These are phyloP conservation scores for Globisporangium barbulae DNA, from an alignment of 352 stramenopile genomes.

Conservation along the genomic window DNA sequence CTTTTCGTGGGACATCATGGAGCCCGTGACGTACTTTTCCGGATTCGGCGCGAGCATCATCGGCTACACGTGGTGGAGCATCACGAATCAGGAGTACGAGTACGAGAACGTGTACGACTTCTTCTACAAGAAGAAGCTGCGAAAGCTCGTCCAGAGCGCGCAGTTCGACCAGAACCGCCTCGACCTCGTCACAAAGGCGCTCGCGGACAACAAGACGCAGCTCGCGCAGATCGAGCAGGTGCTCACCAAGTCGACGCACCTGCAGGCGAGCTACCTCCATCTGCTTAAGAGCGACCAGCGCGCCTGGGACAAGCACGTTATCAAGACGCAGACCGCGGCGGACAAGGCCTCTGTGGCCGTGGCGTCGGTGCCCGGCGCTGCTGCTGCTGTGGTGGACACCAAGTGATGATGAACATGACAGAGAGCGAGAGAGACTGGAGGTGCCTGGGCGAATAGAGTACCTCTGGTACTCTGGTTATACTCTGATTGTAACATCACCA, in stretches of 20 bases:
- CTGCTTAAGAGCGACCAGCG: slow-evolving; percentile 31
- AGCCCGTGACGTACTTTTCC: slow-evolving; percentile 88
- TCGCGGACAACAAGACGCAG: slow-evolving; percentile 33
- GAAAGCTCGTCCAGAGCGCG: slow-evolving; percentile 48
- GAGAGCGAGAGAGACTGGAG: neutral
- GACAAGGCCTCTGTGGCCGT: neutral
- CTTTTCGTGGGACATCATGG: slow-evolving; percentile 90
- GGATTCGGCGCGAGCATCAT: slow-evolving; percentile 77
- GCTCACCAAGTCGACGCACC: slow-evolving; percentile 56
- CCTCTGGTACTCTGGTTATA: neutral
- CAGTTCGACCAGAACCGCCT: slow-evolving; percentile 57
- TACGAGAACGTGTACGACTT: slow-evolving; percentile 89
- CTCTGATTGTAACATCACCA: neutral
- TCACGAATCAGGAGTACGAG: slow-evolving; percentile 86
- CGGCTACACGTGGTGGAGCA: slow-evolving; percentile 80
- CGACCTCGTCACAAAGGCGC: slow-evolving; percentile 34
- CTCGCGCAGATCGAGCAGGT: slow-evolving; percentile 54
- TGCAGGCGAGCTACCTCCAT: slow-evolving; percentile 71
- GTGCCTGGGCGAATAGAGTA: neutral
- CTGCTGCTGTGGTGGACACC: neutral
- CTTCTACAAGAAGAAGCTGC: slow-evolving; percentile 64
- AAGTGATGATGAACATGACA: neutral
- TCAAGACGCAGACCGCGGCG: neutral
- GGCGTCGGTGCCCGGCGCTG: neutral
- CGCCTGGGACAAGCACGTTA: slow-evolving; percentile 14